Evolutionary conservation across 2,329 filamentous ascomycete genomes (phyloP).

Genomic region (Fusarium sp.): DNA sequence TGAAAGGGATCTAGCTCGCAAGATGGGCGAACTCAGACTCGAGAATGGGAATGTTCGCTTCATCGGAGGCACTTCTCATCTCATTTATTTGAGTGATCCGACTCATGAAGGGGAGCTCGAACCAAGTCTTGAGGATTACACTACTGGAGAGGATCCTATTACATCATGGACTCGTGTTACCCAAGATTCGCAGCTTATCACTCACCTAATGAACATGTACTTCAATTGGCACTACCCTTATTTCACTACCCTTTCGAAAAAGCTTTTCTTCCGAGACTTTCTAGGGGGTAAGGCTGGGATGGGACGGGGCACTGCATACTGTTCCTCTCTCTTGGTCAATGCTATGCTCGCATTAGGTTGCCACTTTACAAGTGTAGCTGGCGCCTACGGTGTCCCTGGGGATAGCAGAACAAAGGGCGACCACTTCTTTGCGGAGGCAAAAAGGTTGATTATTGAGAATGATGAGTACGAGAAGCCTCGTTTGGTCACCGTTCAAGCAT

Average conservation of each 20-base stretch:
- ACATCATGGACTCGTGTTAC: conserved; percentile 91
- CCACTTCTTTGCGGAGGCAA: conserved; percentile 95
- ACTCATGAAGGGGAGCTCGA: conserved; percentile 55
- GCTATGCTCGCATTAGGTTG: conserved; percentile 93
- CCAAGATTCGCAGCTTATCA: conserved; percentile 79
- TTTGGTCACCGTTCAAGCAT: conserved; percentile 89
- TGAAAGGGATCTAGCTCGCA: conserved; percentile 87
- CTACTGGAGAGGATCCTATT: conserved; percentile 74
- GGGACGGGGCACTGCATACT: conserved; percentile 75
- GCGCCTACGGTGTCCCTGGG: conserved; percentile 76
- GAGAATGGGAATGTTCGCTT: conserved; percentile 91
- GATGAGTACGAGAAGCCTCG: conserved; percentile 93
- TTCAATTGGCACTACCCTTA: conserved; percentile 98
- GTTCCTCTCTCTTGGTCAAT: conserved; percentile 90
- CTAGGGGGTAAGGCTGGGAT: conserved; percentile 73
- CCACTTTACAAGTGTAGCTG: conserved; percentile 85
- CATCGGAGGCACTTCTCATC: conserved; percentile 92
- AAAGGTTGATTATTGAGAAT: conserved; percentile 87
- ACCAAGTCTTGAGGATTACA: conserved; percentile 60
- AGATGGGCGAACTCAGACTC: conserved; percentile 90
- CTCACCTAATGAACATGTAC: conserved; percentile 95
- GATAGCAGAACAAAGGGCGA: conserved; percentile 91
- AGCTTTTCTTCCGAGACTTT: conserved; percentile 89
- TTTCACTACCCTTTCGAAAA: conserved; percentile 90
- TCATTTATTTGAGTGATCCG: conserved; percentile 80